Conservation (phyloP, 2,329 filamentous ascomycete genomes). For the Hymenoscyphus fructigenus region DNA sequence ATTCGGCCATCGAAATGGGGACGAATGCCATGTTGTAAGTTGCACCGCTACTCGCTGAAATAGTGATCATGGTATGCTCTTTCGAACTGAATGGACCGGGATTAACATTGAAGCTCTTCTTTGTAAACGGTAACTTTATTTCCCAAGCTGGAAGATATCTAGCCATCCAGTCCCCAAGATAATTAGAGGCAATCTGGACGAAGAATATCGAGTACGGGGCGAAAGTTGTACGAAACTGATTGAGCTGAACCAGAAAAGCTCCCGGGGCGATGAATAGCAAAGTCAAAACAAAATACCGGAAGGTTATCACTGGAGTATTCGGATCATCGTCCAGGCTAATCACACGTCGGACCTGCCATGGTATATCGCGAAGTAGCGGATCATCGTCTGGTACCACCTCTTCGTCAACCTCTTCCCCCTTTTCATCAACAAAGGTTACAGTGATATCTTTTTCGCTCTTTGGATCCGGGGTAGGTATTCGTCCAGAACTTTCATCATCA, state of each 20-base stretch:
- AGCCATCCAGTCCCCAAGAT: constrained; percentile 46
- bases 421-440: constrained; percentile 7
- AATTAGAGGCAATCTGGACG: constrained; percentile 52
- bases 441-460: constrained; percentile 8
- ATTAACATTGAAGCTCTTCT: constrained; percentile 42
- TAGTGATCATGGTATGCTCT: constrained; percentile 36
- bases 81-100: constrained; percentile 34
- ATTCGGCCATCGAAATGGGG: constrained; percentile 54
- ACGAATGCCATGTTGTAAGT: constrained; percentile 52
- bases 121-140: constrained; percentile 42
- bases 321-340: constrained; percentile 59
- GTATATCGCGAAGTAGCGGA: constrained; percentile 52
- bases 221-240: constrained; percentile 55
- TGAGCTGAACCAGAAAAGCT: constrained; percentile 57
- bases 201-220: constrained; percentile 58
- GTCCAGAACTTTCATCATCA: constrained; percentile 7
- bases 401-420: constrained; percentile 9
- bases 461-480: constrained; percentile 10
- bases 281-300: constrained; percentile 57
- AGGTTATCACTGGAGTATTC: constrained; percentile 55
- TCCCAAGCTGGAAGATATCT: constrained; percentile 46
- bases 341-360: constrained; percentile 54
- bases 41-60: constrained; percentile 53
- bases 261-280: constrained; percentile 56
- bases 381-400: constrained; percentile 42